Base-by-base conservation (phyloP, 164 flowering plant genomes). In the Tetracentron sinense region DNA sequence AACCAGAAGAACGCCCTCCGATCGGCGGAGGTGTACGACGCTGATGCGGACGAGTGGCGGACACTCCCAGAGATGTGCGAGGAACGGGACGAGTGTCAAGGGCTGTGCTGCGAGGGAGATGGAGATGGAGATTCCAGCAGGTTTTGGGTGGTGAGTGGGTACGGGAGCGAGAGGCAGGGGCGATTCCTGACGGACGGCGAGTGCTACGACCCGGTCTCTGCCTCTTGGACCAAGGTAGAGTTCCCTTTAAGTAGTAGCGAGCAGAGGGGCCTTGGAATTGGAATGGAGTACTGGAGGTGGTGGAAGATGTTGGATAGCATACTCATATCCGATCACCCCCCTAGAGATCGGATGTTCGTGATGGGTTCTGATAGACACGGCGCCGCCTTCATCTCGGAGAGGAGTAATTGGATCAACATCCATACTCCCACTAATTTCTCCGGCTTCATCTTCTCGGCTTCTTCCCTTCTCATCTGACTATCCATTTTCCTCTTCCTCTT, bases 131-230 rank as follows among this genome's bases (percentile, higher is more conserved):
- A n/a, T n/a, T n/a, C n/a, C 23, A 70, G 48, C 16, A 61, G 67
- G 54, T 77, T 77, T 31, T 77, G 71, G 71, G 80, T 71, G 19
- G 55, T 74, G 51, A 74, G 75, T 48, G 77, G 80, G 2, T 77
- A 77, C 65, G 69, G 73, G 6, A 77, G 77, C 21, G 77, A 77
- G 30, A 28, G 26, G 5, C 77, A 77, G 54, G 80, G 80, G 2
- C 33, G 68, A 52, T 77, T 77, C 64, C 53, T 54, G 21, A 26
- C 63, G 22, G 68, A 65, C n/a, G 75, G 68, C 20, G 80, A 77
- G 61, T 58, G 51, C 19, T 70, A 44, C 49, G 80, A 77, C 51
- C 65, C 71, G 17, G 46, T 1, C n/a, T 11, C 35, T 6, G 54
- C 53, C 16, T 19, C 27, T 2, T 73, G 77, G 77, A 30, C 55